phyloP scores from a whole-genome alignment of 1,284 basidiomycete genomes.

The Leccinum fuscescens region DNA sequence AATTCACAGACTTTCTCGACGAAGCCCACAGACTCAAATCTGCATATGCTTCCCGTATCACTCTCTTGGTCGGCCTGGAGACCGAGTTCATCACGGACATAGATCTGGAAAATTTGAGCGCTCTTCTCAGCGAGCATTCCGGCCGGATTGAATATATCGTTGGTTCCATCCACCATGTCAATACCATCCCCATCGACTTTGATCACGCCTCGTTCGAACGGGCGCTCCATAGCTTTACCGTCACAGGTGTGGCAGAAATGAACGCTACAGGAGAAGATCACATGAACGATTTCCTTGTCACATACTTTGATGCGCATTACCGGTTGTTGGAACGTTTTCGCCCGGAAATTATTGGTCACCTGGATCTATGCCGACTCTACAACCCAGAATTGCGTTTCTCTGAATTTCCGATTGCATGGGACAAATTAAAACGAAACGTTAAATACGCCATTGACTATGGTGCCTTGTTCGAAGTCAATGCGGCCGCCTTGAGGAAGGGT shows the following conservation, averaged over 20 bases:
- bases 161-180: constrained; percentile 92
- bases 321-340: constrained; percentile 65
- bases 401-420: constrained; percentile 58
- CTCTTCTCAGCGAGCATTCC: constrained; percentile 44
- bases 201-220: constrained; percentile 69
- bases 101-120: constrained; percentile 62
- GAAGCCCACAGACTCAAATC: constrained; percentile 78
- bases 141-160: constrained; percentile 84
- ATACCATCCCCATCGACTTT: constrained; percentile 90
- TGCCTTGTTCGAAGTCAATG: constrained; percentile 91
- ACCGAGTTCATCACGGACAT: constrained; percentile 82
- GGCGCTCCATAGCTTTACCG: constrained; percentile 47
- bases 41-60: constrained; percentile 60
- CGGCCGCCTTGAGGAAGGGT: constrained; percentile 89
- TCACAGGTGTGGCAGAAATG: constrained; percentile 32
- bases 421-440: constrained; percentile 77
- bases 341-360: constrained; percentile 91
- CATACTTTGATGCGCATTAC: constrained; percentile 85
- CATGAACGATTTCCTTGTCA: constrained; percentile 52
- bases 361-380: constrained; percentile 89
- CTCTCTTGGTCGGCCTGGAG: constrained; percentile 87
- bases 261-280: constrained; percentile 20
- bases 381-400: constrained; percentile 55
- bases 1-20: constrained; percentile 68
- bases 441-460: constrained; percentile 76